A percentile compares a stretch with the other conserved stretches of the same genome.
Evolutionary conservation across 805 yeast species (phyloP).

Genomic region (Zygosaccharomyces siamensis): DNA sequence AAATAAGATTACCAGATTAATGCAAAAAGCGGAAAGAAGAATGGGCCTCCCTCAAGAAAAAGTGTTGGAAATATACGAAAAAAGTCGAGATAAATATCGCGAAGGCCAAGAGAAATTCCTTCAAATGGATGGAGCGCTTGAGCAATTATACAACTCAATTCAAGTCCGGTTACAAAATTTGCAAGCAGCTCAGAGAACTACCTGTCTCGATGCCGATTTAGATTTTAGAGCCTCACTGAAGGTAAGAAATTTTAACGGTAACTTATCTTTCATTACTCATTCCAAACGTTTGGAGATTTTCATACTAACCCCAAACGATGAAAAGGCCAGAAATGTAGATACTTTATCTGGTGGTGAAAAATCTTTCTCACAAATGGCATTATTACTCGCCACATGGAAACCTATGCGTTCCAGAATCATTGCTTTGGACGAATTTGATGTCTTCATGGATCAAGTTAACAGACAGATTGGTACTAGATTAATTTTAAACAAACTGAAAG

Average conservation of each 20-base stretch:
- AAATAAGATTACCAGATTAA: slow-evolving; percentile 41
- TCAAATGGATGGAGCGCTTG: slow-evolving; percentile 35
- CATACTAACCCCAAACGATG: slow-evolving; percentile 58
- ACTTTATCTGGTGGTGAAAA: slow-evolving; percentile 96
- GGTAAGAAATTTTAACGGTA: slow-evolving; percentile 70
- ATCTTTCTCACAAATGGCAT: slow-evolving; percentile 86
- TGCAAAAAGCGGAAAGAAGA: slow-evolving; percentile 48
- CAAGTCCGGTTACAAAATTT: slow-evolving; percentile 42
- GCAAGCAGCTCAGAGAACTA: slow-evolving; percentile 37
- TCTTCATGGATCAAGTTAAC: slow-evolving; percentile 92
- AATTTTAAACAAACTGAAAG: slow-evolving; percentile 62
- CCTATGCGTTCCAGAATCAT: slow-evolving; percentile 83
- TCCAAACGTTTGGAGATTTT: slow-evolving; percentile 48
- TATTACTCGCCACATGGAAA: slow-evolving; percentile 85
- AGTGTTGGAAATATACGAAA: slow-evolving; percentile 45
- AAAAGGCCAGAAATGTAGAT: slow-evolving; percentile 61
- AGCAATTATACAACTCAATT: slow-evolving; percentile 36
- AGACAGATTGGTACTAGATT: slow-evolving; percentile 72
- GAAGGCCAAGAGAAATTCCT: slow-evolving; percentile 40
- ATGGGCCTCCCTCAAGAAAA: slow-evolving; percentile 55
- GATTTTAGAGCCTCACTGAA: slow-evolving; percentile 58
- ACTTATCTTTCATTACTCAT: slow-evolving; percentile 56
- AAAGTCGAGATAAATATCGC: slow-evolving; percentile 41
- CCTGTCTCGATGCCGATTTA: slow-evolving; percentile 46
- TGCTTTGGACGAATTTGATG: slow-evolving; percentile 95